A percentile compares a stretch with the other conserved stretches of the same genome.
Conservation (phyloP, 768 basidiomycete species). For the Boletus subparvulus region DNA sequence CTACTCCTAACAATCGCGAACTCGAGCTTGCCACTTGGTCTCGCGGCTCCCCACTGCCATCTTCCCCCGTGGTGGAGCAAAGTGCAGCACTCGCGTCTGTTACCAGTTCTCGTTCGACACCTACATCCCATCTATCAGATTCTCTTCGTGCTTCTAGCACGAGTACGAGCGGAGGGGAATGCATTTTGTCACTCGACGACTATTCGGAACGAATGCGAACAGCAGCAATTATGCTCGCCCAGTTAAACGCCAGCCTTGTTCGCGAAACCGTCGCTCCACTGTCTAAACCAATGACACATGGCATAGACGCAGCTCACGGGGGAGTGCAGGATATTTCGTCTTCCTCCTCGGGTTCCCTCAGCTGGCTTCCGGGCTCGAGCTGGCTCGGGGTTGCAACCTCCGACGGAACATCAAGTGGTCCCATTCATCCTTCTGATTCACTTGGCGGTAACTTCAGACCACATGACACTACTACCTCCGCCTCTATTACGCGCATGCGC, state of each 20-base stretch:
- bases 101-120: conserved; percentile 6
- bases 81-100: conserved; percentile 25
- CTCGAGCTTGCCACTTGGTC: conserved; percentile 88
- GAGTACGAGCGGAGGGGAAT: conserved; percentile 8
- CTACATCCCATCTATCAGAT: conserved; percentile 2
- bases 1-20: conserved; percentile 83
- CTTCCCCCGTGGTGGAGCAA: conserved; percentile 46
- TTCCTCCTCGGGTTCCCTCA: conserved; percentile 34
- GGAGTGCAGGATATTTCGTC: conserved; percentile 11
- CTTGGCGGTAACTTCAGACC: conserved; percentile 24
- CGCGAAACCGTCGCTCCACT: conserved; percentile 47
- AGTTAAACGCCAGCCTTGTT: conserved; percentile 80
- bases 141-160: conserved; percentile 2
- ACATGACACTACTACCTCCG: conserved; percentile 29
- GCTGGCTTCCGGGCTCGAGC: conserved; percentile 56
- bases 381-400: conserved; percentile 40
- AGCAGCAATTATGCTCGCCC: conserved; percentile 97
- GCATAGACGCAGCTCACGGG: background rate
- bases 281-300: conserved; percentile 13
- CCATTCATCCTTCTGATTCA: conserved; percentile 30
- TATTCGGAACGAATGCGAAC: conserved; percentile 99
- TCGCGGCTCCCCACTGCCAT: conserved; percentile 45
- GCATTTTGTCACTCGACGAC: conserved; percentile 79
- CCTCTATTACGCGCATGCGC: conserved; percentile 55
- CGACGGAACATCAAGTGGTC: conserved; percentile 23